Base-by-base conservation (phyloP, 345 rosid species). In the Hibiscus tridactylites region DNA sequence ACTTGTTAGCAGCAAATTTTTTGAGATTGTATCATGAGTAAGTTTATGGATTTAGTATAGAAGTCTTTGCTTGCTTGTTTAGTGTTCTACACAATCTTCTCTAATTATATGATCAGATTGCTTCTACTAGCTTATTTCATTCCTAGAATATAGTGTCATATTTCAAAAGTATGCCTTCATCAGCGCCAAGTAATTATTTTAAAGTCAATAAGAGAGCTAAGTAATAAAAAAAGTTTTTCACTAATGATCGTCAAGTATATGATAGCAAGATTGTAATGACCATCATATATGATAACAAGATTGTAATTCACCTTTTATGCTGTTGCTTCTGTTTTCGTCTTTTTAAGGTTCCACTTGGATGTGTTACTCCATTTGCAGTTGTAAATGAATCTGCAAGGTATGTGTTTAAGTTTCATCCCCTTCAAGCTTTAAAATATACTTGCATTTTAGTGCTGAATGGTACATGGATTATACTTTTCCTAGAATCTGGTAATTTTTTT, bases 321-420 rank as follows among this genome's bases (percentile, higher is more conserved):
- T 70, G 46, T 57, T 62, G 19, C 21, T 54, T 71, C 29, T 65
- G 47, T 19, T 78, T 65, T 76, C 3, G 3, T 39, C 12, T 33
- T 69, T 64, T 76, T 59, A 66, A 93, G 97, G 96, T 91, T 7
- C 83, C 98, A 0, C 75, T 91, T 73, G 98, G 97, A 74, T 88
- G 92, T 77, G 97, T 89, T 65, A 89, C 96, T 7, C 98, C 97
- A 44, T 91, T 91, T 80, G 91, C 94, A n/a, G 53, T 91, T 44
- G 71, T 86, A 59, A 90, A 91, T 79, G 90, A 90, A 80, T 86
- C 94, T n/a, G 88, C 98, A 75, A 65, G 95, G 98, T 93, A 86
- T 56, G 70, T 52, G 2, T 63, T 75, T 50, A 29, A 24, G 73
- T 58, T 74, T 68, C 13, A 0, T 60, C 54, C 64, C 10, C 21